These are phyloP conservation scores for Astragalus membranaceus DNA, from an alignment of 306 rosid genomes.

Conservation along the genomic window DNA sequence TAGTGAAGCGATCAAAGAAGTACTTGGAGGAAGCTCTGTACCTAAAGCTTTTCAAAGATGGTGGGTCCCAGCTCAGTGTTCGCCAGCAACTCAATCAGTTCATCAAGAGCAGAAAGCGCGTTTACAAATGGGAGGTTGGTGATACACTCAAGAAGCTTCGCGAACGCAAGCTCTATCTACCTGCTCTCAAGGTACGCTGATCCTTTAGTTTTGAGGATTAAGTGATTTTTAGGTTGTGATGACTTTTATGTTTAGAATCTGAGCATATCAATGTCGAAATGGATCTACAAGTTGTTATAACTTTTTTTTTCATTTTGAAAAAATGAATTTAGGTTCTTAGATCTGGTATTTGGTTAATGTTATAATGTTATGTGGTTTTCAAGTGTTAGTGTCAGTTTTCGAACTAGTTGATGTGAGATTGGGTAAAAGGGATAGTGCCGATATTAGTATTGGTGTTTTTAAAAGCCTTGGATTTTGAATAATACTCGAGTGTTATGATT, in stretches of 20 bases:
- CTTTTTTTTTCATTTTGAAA: neutral
- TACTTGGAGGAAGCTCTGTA: slow-evolving; percentile 77
- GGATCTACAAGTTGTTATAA: neutral
- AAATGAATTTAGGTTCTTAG: neutral
- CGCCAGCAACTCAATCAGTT: slow-evolving; percentile 64
- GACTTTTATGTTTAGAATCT: neutral
- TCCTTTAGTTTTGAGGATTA: neutral
- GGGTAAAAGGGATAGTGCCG: neutral
- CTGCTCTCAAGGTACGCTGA: slow-evolving; percentile 72
- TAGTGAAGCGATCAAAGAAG: slow-evolving; percentile 62
- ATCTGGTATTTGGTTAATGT: neutral
- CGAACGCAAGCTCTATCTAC: slow-evolving; percentile 53
- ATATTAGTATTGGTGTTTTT: neutral
- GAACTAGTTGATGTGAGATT: neutral
- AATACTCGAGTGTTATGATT: neutral
- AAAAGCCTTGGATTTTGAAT: neutral
- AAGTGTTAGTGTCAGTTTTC: neutral
- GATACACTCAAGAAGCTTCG: slow-evolving; percentile 85
- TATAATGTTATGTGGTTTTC: neutral
- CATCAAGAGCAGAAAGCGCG: slow-evolving; percentile 60
- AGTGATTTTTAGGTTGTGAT: neutral
- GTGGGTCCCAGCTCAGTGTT: slow-evolving; percentile 50
- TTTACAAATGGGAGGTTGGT: slow-evolving; percentile 94
- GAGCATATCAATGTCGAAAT: neutral
- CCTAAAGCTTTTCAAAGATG: slow-evolving; percentile 63